phyloP scores from a whole-genome alignment of 192 early-diverging fungal genomes.

The Gamsiella multidivaricata region DNA sequence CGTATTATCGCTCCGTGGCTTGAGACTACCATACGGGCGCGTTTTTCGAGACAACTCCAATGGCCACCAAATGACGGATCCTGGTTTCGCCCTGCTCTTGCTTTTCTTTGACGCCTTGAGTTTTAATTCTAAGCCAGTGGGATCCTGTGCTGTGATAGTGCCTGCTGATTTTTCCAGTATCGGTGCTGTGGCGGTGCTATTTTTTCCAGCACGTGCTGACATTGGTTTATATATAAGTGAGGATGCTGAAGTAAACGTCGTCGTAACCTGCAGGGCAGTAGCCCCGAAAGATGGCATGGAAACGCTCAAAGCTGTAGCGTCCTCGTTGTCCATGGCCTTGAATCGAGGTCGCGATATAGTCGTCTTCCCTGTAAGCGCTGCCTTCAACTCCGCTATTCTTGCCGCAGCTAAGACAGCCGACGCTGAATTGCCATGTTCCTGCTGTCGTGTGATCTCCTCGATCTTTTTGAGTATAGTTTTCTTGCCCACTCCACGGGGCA shows the following conservation, averaged over 20 bases:
- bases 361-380: too few species aligned
- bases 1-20: background rate
- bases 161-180: too few species aligned
- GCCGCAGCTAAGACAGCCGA: background rate
- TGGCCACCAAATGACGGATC: conserved; percentile 8
- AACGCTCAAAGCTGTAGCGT: too few species aligned
- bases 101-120: background rate
- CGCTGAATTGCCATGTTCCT: background rate
- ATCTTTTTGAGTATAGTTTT: background rate
- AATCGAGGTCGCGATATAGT: too few species aligned
- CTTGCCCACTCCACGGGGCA: background rate
- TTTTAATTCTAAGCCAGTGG: background rate
- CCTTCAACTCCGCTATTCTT: background rate
- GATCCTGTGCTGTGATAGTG: background rate
- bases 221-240: too few species aligned
- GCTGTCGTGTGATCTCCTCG: background rate
- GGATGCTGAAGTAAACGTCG: too few species aligned
- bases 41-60: background rate
- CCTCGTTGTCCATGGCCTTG: too few species aligned
- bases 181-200: too few species aligned
- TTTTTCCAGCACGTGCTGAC: too few species aligned
- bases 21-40: background rate
- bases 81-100: conserved; percentile 2
- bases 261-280: too few species aligned
- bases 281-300: too few species aligned